Conservation (phyloP, 1,284 basidiomycete species). For the Cystobasidium pallidum region DNA sequence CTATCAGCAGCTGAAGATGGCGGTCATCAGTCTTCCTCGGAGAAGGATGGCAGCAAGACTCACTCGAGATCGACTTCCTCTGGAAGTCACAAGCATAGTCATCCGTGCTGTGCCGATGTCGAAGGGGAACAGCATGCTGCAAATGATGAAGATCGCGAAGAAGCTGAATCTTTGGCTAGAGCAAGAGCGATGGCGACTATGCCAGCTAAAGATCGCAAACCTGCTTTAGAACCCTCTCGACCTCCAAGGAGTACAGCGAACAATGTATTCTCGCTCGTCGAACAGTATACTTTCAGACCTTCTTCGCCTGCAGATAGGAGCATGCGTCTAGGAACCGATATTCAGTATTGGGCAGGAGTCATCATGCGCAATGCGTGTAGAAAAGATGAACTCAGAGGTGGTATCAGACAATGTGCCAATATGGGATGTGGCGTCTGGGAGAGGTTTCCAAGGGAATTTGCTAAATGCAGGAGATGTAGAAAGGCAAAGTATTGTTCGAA, state of each 20-base stretch:
- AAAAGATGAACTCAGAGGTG: slow-evolving; percentile 90
- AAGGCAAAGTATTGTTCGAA: slow-evolving; percentile 99
- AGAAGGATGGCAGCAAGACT: neutral
- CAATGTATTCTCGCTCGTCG: slow-evolving; percentile 88
- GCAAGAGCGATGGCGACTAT: slow-evolving; percentile 33
- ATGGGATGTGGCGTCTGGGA: slow-evolving; percentile 98
- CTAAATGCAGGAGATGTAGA: slow-evolving; percentile 91
- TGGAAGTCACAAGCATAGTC: slow-evolving; percentile 33
- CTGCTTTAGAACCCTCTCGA: slow-evolving; percentile 34
- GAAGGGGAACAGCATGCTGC: neutral
- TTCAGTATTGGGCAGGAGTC: slow-evolving; percentile 98
- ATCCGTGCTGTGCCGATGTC: slow-evolving; percentile 23
- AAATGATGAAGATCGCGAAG: slow-evolving; percentile 25
- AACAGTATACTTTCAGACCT: slow-evolving; percentile 91
- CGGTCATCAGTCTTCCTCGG: neutral
- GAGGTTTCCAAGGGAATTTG: slow-evolving; percentile 88
- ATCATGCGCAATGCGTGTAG: slow-evolving; percentile 99
- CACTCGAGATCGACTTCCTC: slow-evolving; percentile 28
- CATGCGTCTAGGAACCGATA: slow-evolving; percentile 76
- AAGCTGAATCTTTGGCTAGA: slow-evolving; percentile 34
- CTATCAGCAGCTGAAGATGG: slow-evolving; percentile 4
- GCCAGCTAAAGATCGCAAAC: slow-evolving; percentile 28
- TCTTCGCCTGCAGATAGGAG: slow-evolving; percentile 57
- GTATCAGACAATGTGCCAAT: slow-evolving; percentile 96
- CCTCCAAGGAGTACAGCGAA: slow-evolving; percentile 65